A percentile compares a stretch with the other conserved stretches of the same genome.
These are phyloP conservation scores for Spathaspora hagerdaliae DNA, from an alignment of 805 yeast species.

Conservation along the genomic window DNA sequence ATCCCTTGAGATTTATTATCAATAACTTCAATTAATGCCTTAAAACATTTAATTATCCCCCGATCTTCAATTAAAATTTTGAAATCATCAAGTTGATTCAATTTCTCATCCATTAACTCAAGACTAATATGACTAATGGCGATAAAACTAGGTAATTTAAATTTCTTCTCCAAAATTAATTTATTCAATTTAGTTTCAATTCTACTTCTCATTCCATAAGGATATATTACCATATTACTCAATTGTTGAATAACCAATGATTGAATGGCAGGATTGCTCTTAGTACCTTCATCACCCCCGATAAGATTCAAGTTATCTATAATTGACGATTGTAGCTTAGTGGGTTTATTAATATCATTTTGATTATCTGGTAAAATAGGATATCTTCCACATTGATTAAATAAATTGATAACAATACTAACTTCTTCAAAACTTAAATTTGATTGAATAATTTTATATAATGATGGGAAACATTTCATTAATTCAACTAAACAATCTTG, in stretches of 20 bases:
- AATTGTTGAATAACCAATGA: conserved; percentile 51
- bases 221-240: conserved; percentile 49
- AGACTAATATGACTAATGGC: conserved; percentile 52
- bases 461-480: conserved; percentile 47
- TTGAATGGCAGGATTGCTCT: conserved; percentile 24
- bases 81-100: conserved; percentile 28
- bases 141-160: conserved; percentile 59
- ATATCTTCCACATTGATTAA: conserved; percentile 66
- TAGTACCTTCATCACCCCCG: conserved; percentile 17
- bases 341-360: conserved; percentile 47
- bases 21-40: conserved; percentile 51
- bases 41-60: conserved; percentile 42
- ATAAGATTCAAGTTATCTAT: conserved; percentile 43
- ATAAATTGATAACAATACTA: conserved; percentile 50
- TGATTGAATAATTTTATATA: conserved; percentile 36
- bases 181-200: conserved; percentile 38
- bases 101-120: conserved; percentile 31
- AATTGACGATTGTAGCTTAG: conserved; percentile 62
- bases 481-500: conserved; percentile 60
- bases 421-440: conserved; percentile 32
- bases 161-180: conserved; percentile 22
- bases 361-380: conserved; percentile 63
- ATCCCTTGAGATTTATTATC: conserved; percentile 39
- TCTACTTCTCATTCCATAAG: conserved; percentile 56
- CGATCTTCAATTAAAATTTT: conserved; percentile 39